phyloP scores from a whole-genome alignment of 1,284 basidiomycete species.

The Erythrobasidium hasegawianum region DNA sequence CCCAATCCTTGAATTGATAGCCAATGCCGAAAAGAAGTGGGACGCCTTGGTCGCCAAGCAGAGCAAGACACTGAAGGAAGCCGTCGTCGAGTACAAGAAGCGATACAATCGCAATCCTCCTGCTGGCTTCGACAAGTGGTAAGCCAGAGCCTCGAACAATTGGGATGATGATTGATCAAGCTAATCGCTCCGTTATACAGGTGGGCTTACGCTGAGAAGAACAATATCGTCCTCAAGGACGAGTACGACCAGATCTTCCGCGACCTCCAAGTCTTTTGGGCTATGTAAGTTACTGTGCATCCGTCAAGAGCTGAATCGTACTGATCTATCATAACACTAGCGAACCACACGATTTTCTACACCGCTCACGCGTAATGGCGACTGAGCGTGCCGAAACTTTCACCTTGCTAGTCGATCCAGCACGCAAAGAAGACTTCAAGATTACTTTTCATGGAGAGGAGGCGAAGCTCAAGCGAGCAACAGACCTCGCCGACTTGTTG shows the following conservation, averaged over 20 bases:
- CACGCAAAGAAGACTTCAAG: conserved; percentile 7
- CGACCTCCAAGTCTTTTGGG: conserved; percentile 38
- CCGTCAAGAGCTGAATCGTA: not conserved
- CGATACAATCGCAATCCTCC: conserved; percentile 76
- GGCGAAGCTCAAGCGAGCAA: conserved; percentile 41
- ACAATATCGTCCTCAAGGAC: conserved; percentile 46
- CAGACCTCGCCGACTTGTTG: conserved; percentile 47
- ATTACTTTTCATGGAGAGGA: conserved; percentile 28
- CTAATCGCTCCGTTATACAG: conserved; percentile 8
- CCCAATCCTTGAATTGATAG: conserved; percentile 60
- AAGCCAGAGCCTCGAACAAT: conserved; percentile 24
- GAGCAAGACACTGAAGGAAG: conserved; percentile 68
- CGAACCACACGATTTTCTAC: conserved; percentile 31
- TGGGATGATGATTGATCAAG: not conserved
- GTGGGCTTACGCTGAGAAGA: conserved; percentile 44
- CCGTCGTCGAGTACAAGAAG: conserved; percentile 72
- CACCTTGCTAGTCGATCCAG: conserved; percentile 28
- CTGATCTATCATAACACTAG: not conserved
- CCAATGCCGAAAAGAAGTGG: conserved; percentile 66
- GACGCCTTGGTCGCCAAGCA: conserved; percentile 64
- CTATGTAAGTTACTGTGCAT: conserved; percentile 25
- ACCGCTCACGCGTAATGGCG: conserved; percentile 29
- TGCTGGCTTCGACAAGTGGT: conserved; percentile 68
- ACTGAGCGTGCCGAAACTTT: conserved; percentile 32
- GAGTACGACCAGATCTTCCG: conserved; percentile 47